These are phyloP conservation scores for Diaporthe amygdali DNA, from an alignment of 2,329 filamentous ascomycete species.

Conservation along the genomic window DNA sequence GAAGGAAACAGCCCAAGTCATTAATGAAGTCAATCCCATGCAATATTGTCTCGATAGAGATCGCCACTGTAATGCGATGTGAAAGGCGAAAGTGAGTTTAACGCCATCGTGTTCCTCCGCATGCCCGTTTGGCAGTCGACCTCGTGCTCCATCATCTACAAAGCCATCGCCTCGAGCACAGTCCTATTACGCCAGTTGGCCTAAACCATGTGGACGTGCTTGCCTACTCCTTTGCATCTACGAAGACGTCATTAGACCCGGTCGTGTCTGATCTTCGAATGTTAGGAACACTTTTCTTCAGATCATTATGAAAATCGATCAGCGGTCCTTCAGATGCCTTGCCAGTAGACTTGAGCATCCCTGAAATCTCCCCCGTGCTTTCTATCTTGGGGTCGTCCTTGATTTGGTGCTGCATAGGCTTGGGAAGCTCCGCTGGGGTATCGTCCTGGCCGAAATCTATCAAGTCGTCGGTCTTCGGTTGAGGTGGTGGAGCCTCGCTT, in stretches of 20 bases:
- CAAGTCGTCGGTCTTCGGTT: conserved; percentile 43
- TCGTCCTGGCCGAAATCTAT: conserved; percentile 63
- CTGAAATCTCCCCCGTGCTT: conserved; percentile 46
- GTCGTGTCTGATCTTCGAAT: conserved; percentile 41
- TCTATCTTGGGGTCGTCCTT: conserved; percentile 16
- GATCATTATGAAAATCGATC: conserved; percentile 61
- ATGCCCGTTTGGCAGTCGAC: not conserved
- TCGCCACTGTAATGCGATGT: not conserved
- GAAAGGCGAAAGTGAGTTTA: not conserved
- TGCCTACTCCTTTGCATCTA: conserved; percentile 41
- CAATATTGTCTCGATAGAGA: not conserved
- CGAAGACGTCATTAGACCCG: conserved; percentile 45
- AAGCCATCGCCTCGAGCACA: not conserved
- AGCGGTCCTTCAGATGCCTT: conserved; percentile 52
- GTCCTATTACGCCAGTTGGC: too few relatives aligned
- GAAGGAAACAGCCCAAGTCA: conserved; percentile 8
- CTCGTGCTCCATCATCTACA: conserved; percentile 1
- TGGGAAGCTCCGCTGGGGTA: conserved; percentile 17
- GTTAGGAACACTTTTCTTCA: conserved; percentile 54
- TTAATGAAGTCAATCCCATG: conserved; percentile 12
- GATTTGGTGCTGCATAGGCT: conserved; percentile 11
- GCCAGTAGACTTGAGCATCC: conserved; percentile 53
- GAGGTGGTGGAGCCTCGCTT: conserved; percentile 28
- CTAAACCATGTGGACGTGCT: not conserved
- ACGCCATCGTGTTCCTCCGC: not conserved